A percentile compares a stretch with the other conserved stretches of the same genome.
phyloP scores from a whole-genome alignment of 2,329 filamentous ascomycete genomes.

The Escovopsis sp. region DNA sequence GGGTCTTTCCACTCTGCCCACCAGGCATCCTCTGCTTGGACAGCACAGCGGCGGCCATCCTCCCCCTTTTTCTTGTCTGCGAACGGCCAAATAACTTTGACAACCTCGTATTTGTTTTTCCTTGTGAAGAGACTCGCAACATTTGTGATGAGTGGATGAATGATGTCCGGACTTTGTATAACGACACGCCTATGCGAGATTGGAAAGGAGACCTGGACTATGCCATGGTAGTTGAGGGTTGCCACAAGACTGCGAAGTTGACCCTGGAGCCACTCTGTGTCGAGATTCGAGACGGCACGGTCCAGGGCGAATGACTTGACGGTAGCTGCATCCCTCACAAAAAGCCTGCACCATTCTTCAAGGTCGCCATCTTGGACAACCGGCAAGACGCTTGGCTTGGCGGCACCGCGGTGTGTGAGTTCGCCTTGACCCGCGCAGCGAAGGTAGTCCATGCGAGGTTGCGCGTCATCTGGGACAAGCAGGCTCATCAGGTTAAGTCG shows the following conservation, averaged over 20 bases:
- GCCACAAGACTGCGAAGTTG: slow-evolving; percentile 37
- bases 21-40: slow-evolving; percentile 43
- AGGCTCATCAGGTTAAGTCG: slow-evolving; percentile 40
- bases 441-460: slow-evolving; percentile 36
- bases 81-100: slow-evolving; percentile 43
- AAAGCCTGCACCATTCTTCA: slow-evolving; percentile 34
- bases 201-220: slow-evolving; percentile 33
- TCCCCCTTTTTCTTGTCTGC: slow-evolving; percentile 33
- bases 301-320: slow-evolving; percentile 37
- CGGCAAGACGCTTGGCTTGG: slow-evolving; percentile 27
- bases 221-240: slow-evolving; percentile 33
- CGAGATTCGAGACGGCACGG: slow-evolving; percentile 38
- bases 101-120: slow-evolving; percentile 39
- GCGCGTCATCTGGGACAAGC: slow-evolving; percentile 31
- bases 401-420: slow-evolving; percentile 33
- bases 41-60: slow-evolving; percentile 27
- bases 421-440: slow-evolving; percentile 35
- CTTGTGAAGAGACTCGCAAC: slow-evolving; percentile 36
- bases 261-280: slow-evolving; percentile 39
- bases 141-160: slow-evolving; percentile 39
- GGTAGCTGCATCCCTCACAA: slow-evolving; percentile 27
- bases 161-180: slow-evolving; percentile 35
- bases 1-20: slow-evolving; percentile 27
- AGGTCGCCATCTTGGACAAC: slow-evolving; percentile 28
- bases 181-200: slow-evolving; percentile 34